phyloP scores from a whole-genome alignment of 1,139 yeast species.

The Debaryomycetaceae sp. region DNA sequence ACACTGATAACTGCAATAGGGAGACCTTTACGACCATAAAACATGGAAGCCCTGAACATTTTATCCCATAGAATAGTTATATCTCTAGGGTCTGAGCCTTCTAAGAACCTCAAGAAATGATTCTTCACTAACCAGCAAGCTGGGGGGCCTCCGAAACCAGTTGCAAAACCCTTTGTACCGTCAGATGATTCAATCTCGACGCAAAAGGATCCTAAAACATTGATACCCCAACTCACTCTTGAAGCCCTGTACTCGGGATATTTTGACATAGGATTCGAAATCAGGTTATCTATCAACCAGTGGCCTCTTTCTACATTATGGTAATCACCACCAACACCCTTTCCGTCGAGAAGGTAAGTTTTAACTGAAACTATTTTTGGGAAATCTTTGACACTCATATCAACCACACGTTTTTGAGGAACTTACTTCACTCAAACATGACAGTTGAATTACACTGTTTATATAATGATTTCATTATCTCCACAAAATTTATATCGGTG shows the following conservation, averaged over 20 bases:
- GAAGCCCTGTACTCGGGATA: constrained; percentile 40
- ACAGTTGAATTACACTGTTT: too few relatives aligned
- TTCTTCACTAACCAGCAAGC: constrained; percentile 47
- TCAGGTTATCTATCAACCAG: constrained; percentile 44
- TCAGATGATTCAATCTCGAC: constrained; percentile 46
- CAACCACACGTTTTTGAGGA: too few relatives aligned
- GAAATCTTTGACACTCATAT: constrained; percentile 18
- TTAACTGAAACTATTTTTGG: constrained; percentile 41
- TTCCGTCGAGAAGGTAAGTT: constrained; percentile 39
- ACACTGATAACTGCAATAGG: constrained; percentile 46
- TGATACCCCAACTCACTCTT: constrained; percentile 48
- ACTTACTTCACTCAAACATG: too few relatives aligned
- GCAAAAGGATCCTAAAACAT: constrained; percentile 49
- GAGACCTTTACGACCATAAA: constrained; percentile 48
- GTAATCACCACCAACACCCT: constrained; percentile 49
- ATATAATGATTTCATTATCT: too few relatives aligned
- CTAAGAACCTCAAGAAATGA: constrained; percentile 43
- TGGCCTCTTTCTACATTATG: constrained; percentile 47
- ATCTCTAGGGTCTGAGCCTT: constrained; percentile 46
- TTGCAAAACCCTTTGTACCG: constrained; percentile 47
- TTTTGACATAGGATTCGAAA: constrained; percentile 48
- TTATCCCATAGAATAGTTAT: constrained; percentile 45
- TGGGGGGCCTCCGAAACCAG: constrained; percentile 53
- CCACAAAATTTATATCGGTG: not conserved
- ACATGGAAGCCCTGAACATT: constrained; percentile 47